phyloP scores from a whole-genome alignment of 495 filamentous ascomycete species.

The Aspergillus nidulans region DNA sequence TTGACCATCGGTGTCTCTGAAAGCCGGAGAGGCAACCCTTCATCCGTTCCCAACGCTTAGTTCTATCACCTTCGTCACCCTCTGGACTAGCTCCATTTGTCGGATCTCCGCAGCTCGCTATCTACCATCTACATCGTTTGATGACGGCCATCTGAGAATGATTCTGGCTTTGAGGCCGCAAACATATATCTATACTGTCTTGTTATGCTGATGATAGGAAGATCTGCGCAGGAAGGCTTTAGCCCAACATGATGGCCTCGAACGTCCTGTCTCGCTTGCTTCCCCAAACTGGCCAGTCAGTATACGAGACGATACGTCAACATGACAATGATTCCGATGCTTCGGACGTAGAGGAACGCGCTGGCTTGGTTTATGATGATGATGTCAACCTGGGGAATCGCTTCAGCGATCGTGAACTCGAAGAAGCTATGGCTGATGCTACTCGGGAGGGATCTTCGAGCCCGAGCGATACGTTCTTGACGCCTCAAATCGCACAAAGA shows the following conservation, averaged over 20 bases:
- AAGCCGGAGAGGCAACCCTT: neutral
- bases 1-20: neutral
- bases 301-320: constrained; percentile 66
- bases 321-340: constrained; percentile 55
- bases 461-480: constrained; percentile 46
- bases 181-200: constrained; percentile 16
- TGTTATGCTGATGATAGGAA: constrained; percentile 13
- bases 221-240: constrained; percentile 11
- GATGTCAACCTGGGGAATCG: constrained; percentile 62
- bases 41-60: neutral
- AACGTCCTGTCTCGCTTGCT: constrained; percentile 73
- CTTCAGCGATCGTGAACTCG: constrained; percentile 69
- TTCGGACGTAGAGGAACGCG: constrained; percentile 63
- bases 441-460: constrained; percentile 55
- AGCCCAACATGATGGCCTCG: constrained; percentile 61
- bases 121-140: neutral
- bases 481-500: constrained; percentile 16
- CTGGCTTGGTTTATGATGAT: constrained; percentile 63
- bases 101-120: neutral
- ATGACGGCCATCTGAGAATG: constrained; percentile 16
- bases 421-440: constrained; percentile 61
- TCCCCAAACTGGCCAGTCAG: constrained; percentile 59
- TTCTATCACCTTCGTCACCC: neutral
- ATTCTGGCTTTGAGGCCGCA: constrained; percentile 14
- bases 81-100: neutral